Evolutionary conservation across 129 eudicot genomes (phyloP), one percentile per base, ranked within the genome.

Genomic region (Pittosporum tobira): DNA sequence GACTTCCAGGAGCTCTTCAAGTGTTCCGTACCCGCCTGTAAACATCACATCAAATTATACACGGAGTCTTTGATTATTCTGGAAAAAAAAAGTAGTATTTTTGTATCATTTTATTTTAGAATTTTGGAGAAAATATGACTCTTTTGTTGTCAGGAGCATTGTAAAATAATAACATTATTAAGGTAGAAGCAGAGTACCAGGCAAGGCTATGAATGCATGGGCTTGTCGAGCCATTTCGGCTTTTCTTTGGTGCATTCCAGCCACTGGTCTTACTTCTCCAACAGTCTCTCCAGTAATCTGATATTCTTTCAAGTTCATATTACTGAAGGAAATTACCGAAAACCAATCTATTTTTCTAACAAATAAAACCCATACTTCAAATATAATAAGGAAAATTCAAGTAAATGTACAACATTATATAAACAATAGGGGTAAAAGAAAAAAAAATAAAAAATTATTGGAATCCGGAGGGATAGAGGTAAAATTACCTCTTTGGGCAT

Each of bases 181-280:
- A 34, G 10, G 16, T 24, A 24, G 16, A 48, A 48, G 12, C 1
- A 48, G 25, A 48, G 23, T 71, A 88, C 96, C 96, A 20, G 96
- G 96, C 64, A 88, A 69, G n/a, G 96, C 96, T 37, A 88, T 81
- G 52, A 88, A 88, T 7, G 96, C 96, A 62, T 88, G 94, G 14
- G 96, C 87, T 66, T 81, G 94, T 5, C 85, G 78, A 40, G 96
- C 96, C 96, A 88, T 88, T 74, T 88, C 96, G 7, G 96, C 96
- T 63, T 88, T 88, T 26, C 96, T 81, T 65, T 88, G 91, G 54
- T 88, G 96, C 96, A 88, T 88, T 30, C 81, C 79, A 0, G 82
- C 73, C 38, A 88, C 96, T 0, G 90, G 69, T 69, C 75, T 76
- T 42, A 88, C 94, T 61, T 88, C 94, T 45, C 96, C 96, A 15